A percentile compares a stretch with the other conserved stretches of the same genome.
These are phyloP conservation scores for Poteriospumella lacustris DNA, from an alignment of 108 stramenopile species.

Conservation along the genomic window DNA sequence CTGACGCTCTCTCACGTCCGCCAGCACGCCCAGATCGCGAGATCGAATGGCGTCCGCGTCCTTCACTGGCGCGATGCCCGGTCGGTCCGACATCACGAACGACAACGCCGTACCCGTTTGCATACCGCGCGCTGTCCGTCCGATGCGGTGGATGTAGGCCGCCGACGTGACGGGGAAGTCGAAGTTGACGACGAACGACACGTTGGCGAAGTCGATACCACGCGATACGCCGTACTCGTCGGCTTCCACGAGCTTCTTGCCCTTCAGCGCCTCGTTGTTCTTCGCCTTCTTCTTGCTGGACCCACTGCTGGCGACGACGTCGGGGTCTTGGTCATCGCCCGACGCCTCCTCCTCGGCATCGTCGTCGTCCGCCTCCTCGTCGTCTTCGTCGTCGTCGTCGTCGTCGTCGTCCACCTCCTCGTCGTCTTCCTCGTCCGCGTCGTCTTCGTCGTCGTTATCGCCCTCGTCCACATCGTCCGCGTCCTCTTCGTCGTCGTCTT, in stretches of 20 bases:
- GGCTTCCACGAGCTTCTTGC: too few relatives aligned
- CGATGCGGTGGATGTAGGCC: constrained; percentile 94
- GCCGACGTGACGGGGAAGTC: constrained; percentile 79
- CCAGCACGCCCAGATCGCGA: constrained; percentile 11
- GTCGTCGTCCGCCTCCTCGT: constrained; percentile 48
- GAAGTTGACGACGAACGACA: constrained; percentile 84
- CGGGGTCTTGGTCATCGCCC: too few relatives aligned
- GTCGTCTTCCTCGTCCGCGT: constrained; percentile 42
- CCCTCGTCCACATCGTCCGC: too few relatives aligned
- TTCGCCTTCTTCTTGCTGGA: constrained; percentile 29
- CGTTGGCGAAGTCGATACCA: constrained; percentile 89
- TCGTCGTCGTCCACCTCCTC: constrained; percentile 31
- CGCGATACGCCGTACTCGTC: constrained; percentile 81
- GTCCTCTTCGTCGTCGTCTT: too few relatives aligned
- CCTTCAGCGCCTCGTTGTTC: too few relatives aligned
- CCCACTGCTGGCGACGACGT: too few relatives aligned
- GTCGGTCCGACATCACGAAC: constrained; percentile 54
- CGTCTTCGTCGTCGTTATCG: too few relatives aligned
- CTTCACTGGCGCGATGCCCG: constrained; percentile 15
- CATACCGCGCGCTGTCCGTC: constrained; percentile 91
- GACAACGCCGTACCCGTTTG: constrained; percentile 86
- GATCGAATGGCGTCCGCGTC: not conserved
- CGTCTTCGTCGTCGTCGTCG: constrained; percentile 33
- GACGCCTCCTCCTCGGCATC: constrained; percentile 36
- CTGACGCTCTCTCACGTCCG: constrained; percentile 69